Conservation (phyloP, 2,329 filamentous ascomycete species). For the Tolypocladium amazonense region DNA sequence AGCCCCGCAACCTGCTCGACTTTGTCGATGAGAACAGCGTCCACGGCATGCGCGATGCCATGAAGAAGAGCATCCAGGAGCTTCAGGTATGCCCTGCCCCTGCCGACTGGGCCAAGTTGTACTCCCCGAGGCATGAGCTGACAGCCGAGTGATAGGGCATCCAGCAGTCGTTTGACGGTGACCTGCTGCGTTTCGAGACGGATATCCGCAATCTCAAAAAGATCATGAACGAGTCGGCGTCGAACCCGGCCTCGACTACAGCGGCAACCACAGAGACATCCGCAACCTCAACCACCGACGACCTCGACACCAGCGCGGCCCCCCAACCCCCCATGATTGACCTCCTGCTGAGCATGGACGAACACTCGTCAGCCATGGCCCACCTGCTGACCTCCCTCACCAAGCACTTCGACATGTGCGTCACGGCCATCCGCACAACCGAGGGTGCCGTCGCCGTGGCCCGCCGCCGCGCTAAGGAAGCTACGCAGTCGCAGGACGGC, state of each 20-base stretch:
- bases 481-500: constrained; percentile 32
- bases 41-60: constrained; percentile 49
- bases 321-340: constrained; percentile 31
- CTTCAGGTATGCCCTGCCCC: constrained; percentile 42
- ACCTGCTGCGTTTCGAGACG: constrained; percentile 64
- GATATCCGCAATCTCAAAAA: constrained; percentile 58
- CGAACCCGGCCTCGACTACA: not conserved
- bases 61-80: constrained; percentile 62
- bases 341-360: constrained; percentile 53
- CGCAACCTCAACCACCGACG: constrained; percentile 12
- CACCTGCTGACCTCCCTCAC: constrained; percentile 70
- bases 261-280: not conserved
- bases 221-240: constrained; percentile 31
- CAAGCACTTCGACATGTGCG: constrained; percentile 85
- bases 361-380: constrained; percentile 74
- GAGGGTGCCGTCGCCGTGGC: constrained; percentile 67
- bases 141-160: constrained; percentile 31
- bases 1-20: constrained; percentile 55
- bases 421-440: constrained; percentile 81
- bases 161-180: constrained; percentile 64
- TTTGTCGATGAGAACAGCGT: constrained; percentile 68
- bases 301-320: constrained; percentile 17
- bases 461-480: constrained; percentile 57
- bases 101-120: not conserved
- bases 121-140: not conserved